phyloP scores from a whole-genome alignment of 1,284 basidiomycete genomes.

The Puccinia polysora region DNA sequence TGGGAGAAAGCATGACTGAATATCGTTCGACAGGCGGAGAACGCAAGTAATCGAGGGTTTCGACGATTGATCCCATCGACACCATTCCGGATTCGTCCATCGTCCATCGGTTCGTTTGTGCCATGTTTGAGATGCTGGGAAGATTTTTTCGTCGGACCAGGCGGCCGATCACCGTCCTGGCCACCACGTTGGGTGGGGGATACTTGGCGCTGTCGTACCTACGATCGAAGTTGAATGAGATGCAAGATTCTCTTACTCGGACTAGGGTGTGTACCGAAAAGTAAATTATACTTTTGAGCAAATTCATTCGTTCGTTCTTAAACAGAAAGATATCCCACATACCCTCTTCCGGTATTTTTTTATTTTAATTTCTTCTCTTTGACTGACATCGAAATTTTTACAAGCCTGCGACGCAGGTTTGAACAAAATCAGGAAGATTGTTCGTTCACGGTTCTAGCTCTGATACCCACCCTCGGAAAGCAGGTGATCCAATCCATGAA shows the following conservation, averaged over 20 bases:
- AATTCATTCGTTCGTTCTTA: no score
- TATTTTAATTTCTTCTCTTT: conserved; percentile 4
- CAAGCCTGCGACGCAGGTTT: conserved; percentile 70
- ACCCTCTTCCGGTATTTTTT: background rate
- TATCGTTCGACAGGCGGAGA: no score
- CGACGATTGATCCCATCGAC: no score
- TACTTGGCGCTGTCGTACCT: conserved; percentile 69
- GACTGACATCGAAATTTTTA: background rate
- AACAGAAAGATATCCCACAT: background rate
- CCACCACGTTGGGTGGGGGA: conserved; percentile 48
- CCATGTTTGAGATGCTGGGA: background rate
- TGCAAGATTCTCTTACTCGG: conserved; percentile 64
- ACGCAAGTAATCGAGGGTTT: no score
- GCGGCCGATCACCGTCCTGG: conserved; percentile 22
- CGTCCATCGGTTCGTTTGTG: no score
- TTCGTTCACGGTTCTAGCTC: conserved; percentile 72
- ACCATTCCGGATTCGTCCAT: no score
- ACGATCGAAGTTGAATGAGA: conserved; percentile 64
- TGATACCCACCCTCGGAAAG: conserved; percentile 69
- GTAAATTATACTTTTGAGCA: conserved; percentile 57
- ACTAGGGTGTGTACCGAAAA: conserved; percentile 68
- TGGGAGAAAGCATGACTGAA: no score
- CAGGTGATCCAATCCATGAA: conserved; percentile 73
- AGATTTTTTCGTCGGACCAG: background rate
- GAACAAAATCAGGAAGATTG: conserved; percentile 75